Conservation (phyloP, 106 monocot species). For the Allium sativum region DNA sequence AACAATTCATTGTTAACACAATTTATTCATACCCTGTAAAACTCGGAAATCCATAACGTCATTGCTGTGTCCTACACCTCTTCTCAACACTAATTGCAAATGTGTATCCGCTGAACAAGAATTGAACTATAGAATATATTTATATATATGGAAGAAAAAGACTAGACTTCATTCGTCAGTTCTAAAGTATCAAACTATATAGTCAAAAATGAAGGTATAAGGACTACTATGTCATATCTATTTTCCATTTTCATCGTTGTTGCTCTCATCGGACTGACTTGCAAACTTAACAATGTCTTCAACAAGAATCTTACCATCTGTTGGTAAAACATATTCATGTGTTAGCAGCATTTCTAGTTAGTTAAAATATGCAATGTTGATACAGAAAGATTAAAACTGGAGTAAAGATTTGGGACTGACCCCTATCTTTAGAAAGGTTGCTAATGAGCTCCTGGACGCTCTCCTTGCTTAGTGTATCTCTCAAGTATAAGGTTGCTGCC, state of each 20-base stretch:
- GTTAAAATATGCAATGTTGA: background rate
- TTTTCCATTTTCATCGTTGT: conserved; percentile 18
- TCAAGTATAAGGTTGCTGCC: conserved; percentile 73
- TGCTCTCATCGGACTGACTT: conserved; percentile 27
- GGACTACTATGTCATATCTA: conserved; percentile 3
- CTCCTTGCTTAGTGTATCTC: conserved; percentile 71
- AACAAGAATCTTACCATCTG: conserved; percentile 95
- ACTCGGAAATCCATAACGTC: no score
- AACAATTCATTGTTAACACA: no score
- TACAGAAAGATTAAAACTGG: background rate
- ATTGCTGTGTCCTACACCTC: no score
- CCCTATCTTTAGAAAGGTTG: conserved; percentile 84
- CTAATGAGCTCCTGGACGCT: conserved; percentile 80
- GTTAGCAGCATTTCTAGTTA: background rate
- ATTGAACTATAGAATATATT: no score
- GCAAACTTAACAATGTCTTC: conserved; percentile 83
- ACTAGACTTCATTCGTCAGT: no score
- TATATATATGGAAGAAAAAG: no score
- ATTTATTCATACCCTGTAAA: no score
- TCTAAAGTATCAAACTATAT: background rate
- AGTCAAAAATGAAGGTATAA: conserved; percentile 1
- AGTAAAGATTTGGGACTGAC: conserved; percentile 12
- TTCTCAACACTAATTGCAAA: no score
- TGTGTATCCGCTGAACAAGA: no score
- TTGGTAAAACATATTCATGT: background rate